Conservation (phyloP, 768 basidiomycete species). For the Rhodotorula toruloides region DNA sequence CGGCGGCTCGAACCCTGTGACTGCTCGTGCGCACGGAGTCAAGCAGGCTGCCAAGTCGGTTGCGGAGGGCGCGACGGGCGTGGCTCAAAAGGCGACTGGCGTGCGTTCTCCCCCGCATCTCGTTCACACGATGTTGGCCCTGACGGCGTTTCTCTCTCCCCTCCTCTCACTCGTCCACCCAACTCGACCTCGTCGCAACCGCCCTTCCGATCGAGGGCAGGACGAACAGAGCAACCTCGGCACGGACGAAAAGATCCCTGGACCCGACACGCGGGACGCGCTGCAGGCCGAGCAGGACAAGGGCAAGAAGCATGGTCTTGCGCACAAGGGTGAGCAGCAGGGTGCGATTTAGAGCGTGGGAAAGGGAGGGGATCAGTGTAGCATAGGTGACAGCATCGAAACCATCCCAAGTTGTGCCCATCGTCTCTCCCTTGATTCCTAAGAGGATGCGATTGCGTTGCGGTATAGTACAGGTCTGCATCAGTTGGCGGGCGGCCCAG, state of each 20-base stretch:
- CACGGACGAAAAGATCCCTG: neutral
- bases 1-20: slow-evolving; percentile 4
- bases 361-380: no score
- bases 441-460: no score
- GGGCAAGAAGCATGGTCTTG: slow-evolving; percentile 1
- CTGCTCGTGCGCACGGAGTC: slow-evolving; percentile 8
- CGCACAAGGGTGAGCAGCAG: slow-evolving; percentile 2
- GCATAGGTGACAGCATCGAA: neutral
- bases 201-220: no score
- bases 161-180: no score
- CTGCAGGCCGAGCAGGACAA: neutral
- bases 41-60: slow-evolving; percentile 10
- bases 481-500: no score
- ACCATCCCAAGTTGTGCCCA: no score
- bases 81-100: slow-evolving; percentile 2
- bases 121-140: no score
- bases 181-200: neutral
- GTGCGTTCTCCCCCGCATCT: slow-evolving; percentile 17
- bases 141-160: no score
- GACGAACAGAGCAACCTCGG: neutral
- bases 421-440: no score
- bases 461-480: no score
- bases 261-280: neutral
- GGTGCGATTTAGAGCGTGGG: neutral
- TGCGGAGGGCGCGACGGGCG: neutral